Base-by-base conservation (phyloP, 169 alveolate genomes). In the Cryptosporidium parvum region DNA sequence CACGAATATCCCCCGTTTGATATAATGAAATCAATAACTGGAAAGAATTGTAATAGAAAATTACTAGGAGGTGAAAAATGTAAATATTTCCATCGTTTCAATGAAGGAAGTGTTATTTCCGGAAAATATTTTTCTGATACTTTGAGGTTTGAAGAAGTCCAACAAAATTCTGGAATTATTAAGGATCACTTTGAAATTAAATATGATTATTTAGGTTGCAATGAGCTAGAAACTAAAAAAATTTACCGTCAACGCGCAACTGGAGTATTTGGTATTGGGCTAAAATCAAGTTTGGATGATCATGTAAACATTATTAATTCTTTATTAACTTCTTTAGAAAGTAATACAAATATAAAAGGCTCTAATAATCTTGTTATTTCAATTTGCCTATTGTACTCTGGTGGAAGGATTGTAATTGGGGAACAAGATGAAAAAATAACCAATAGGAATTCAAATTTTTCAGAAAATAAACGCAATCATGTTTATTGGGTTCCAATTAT, bases 51-150 rank as follows among this genome's bases (percentile, higher is more conserved):
- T 86, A 85, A 52, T 58, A 85, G 70, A 67, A 59, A 51, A 12
- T 44, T 12, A 16, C 53, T 31, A 42, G 92, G 29, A 1, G 45
- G 9, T 23, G 68, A 35, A 75, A 80, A 70, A 42, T 91, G 94
- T 67, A 91, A 84, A 16, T 92, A 91, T 85, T 67, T 84, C 9
- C 92, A 91, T 67, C 67, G 69, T 2, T 92, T 85, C 72, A 73
- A 62, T 72, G 94, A 92, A 37, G 94, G 94, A 52, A 92, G 94
- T 48, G 68, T 84, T 65, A 70, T 92, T 37, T 89, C 84, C 31
- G 94, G 94, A 14, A 68, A 61, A 42, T 92, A 93, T 84, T 84
- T 75, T 51, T 56, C 75, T 42, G 94, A 92, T 65, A 58, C 69
- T 12, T 56, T 91, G 59, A 71, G 91, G 10, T 84, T 91, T 18